Evolutionary conservation across 2,329 filamentous ascomycete species (phyloP).

Genomic region (Apiospora malaysiana): DNA sequence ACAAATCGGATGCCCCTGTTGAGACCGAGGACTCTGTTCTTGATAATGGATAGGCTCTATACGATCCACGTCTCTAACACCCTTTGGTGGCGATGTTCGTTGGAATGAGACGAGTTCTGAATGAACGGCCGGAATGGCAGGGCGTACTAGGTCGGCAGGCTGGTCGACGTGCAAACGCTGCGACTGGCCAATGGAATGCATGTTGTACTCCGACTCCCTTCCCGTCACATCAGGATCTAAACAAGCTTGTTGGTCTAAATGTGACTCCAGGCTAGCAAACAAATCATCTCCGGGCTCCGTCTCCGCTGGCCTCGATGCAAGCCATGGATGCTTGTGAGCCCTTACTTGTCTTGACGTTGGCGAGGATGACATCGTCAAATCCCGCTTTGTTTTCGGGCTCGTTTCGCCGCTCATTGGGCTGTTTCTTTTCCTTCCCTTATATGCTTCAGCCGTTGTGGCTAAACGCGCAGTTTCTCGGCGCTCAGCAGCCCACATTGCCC

Average conservation of each 20-base stretch:
- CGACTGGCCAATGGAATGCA: neutral
- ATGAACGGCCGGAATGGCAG: neutral
- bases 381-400: neutral
- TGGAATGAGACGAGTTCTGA: constrained; percentile 25
- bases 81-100: constrained; percentile 42
- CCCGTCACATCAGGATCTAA: constrained; percentile 23
- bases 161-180: neutral
- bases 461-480: constrained; percentile 34
- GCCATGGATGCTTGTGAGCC: neutral
- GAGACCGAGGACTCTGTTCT: constrained; percentile 38
- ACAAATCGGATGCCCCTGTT: constrained; percentile 20
- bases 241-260: constrained; percentile 31
- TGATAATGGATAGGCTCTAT: constrained; percentile 36
- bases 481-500: constrained; percentile 42
- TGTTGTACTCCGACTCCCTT: neutral
- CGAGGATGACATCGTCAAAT: neutral
- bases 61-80: constrained; percentile 36
- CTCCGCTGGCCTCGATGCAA: neutral
- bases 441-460: constrained; percentile 34
- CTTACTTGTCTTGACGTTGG: neutral
- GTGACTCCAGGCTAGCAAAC: constrained; percentile 35
- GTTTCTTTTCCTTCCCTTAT: constrained; percentile 22
- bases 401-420: constrained; percentile 7
- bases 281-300: constrained; percentile 33
- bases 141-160: neutral